phyloP scores from a whole-genome alignment of 768 basidiomycete genomes.

The Hemileccinum impolitum region DNA sequence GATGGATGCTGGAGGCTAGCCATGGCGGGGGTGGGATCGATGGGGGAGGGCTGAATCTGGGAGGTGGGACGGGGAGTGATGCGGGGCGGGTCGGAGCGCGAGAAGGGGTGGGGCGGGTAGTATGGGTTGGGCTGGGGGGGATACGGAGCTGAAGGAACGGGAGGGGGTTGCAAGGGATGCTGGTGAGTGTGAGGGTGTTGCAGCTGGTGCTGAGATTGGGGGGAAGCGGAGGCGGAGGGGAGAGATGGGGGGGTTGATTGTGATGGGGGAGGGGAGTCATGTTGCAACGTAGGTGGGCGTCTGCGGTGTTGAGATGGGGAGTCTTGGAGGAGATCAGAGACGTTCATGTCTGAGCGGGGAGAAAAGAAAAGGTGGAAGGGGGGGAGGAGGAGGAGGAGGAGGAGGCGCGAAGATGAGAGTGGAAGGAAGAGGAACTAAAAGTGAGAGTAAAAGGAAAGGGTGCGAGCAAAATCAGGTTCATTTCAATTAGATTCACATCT shows the following conservation, averaged over 20 bases:
- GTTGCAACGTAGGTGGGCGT: constrained; percentile 26
- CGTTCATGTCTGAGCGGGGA: constrained; percentile 47
- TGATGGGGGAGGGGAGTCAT: constrained; percentile 23
- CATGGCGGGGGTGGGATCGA: constrained; percentile 31
- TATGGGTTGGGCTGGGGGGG: constrained; percentile 24
- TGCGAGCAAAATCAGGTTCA: constrained; percentile 30
- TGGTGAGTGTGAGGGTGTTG: constrained; percentile 24
- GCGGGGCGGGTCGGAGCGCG: constrained; percentile 18
- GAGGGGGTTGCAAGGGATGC: constrained; percentile 14
- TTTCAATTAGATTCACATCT: constrained; percentile 34
- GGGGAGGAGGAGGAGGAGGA: background rate
- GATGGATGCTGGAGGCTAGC: constrained; percentile 32
- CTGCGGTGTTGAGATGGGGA: constrained; percentile 58
- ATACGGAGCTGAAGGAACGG: constrained; percentile 16
- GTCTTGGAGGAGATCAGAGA: constrained; percentile 65
- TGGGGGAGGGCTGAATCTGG: constrained; percentile 24
- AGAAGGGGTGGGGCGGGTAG: constrained; percentile 17
- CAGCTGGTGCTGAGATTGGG: constrained; percentile 28
- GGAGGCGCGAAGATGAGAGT: constrained; percentile 21
- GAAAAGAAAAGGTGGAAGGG: background rate
- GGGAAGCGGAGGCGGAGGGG: constrained; percentile 29
- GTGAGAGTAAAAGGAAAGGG: constrained; percentile 28
- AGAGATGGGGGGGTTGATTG: constrained; percentile 26
- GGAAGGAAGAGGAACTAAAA: constrained; percentile 26
- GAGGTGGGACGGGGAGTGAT: constrained; percentile 33